phyloP scores from a whole-genome alignment of 2,329 filamentous ascomycete genomes.

The Bertia moriformis region DNA sequence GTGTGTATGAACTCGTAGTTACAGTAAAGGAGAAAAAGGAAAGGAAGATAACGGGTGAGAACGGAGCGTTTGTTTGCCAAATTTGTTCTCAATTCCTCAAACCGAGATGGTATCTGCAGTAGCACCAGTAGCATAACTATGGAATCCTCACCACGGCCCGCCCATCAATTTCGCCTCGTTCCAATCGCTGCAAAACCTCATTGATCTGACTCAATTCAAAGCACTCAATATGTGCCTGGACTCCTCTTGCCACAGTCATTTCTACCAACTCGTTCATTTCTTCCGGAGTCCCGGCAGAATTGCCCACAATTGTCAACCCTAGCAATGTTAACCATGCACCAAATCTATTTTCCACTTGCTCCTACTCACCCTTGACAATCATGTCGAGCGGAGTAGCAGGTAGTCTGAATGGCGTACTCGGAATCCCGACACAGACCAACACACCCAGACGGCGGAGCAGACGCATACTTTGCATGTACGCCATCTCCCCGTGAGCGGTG shows the following conservation, averaged over 20 bases:
- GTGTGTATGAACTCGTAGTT: too few relatives aligned
- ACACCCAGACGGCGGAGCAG: neutral
- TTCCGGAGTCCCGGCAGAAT: neutral
- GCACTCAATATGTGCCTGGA: neutral
- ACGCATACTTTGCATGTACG: neutral
- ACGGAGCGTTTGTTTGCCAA: too few relatives aligned
- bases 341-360: neutral
- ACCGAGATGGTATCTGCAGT: too few relatives aligned
- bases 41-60: too few relatives aligned
- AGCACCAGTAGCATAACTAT: neutral
- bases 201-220: neutral
- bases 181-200: neutral
- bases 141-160: neutral
- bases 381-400: neutral
- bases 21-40: too few relatives aligned
- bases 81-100: too few relatives aligned
- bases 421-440: neutral
- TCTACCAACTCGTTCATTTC: neutral
- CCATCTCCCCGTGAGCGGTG: neutral
- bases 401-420: neutral
- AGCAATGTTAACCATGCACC: neutral
- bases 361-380: neutral
- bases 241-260: neutral
- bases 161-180: neutral
- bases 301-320: neutral